Evolutionary conservation across 495 filamentous ascomycete genomes (phyloP), one percentile per base, ranked within the genome.

Genomic region (Parathielavia hyrcaniae): DNA sequence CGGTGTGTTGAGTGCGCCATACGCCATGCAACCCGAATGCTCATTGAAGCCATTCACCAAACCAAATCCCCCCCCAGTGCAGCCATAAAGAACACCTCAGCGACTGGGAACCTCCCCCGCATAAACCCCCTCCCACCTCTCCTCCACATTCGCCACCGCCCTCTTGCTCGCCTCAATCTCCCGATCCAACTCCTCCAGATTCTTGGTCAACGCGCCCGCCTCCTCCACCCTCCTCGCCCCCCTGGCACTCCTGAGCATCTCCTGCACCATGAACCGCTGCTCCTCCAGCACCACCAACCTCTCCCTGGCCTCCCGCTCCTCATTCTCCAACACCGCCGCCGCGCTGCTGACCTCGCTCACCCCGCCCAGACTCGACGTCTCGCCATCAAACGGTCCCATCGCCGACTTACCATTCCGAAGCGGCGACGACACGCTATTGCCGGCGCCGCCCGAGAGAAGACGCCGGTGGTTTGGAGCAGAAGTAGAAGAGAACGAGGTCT

Each of bases 251-350:
- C 78, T 83, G 48, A 97, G 80, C 90, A 97, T 97, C 62, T 89
- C 86, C 17, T 83, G 80, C 0, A 98, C 90, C 66, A 97, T 81
- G 67, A 96, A 97, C 67, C 83, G 83, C 71, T 98, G 93, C 68
- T 98, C 93, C 73, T 97, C 93, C 0, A 98, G 77, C 22, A 98
- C 88, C 43, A 96, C 90, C 17, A 97, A 71, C 41, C 83, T 76
- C 64, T 97, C 92, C 13, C 87, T 80, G 1, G 95, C 71, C 32
- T 90, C 84, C 63, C 91, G 95, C 67, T 98, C 95, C 65, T 95
- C 89, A 10, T 80, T 83, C 68, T 96, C 89, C 17, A 96, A 72
- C 5, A 82, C 83, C 1, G 44, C 12, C 35, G 86, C 75, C 10
- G 80, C 83, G 47, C 80, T 86, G 50, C 82, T 81, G 17, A 69